Conservation (phyloP, 164 flowering plant genomes). For the Vitis riparia region DNA sequence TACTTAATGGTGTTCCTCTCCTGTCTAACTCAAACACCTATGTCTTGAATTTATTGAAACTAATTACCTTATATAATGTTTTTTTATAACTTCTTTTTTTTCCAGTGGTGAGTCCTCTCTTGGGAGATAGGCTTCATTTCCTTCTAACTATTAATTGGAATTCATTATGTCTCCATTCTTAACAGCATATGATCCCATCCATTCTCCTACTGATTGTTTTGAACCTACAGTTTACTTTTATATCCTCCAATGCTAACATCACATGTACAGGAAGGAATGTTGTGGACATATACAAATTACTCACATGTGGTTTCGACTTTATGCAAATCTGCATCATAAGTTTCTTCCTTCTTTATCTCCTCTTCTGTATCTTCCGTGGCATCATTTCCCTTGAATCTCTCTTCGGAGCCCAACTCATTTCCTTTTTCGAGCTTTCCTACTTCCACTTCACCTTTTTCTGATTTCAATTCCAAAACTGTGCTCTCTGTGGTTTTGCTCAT, state of each 20-base stretch:
- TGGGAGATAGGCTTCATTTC: no score
- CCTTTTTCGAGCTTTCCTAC: constrained; percentile 1
- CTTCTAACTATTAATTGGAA: no score
- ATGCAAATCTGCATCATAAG: not conserved
- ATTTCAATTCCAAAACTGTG: constrained; percentile 3
- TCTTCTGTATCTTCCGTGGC: not conserved
- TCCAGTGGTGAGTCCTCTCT: no score
- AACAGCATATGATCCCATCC: not conserved
- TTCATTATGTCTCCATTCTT: not conserved
- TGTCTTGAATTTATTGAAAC: no score
- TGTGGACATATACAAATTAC: not conserved
- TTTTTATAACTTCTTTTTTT: no score
- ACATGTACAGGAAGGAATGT: not conserved
- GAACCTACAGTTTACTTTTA: not conserved
- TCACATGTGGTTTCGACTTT: constrained; percentile 13
- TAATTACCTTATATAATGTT: no score
- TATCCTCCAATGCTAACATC: not conserved
- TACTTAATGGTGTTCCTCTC: no score
- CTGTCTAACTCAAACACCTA: no score
- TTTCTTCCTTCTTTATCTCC: constrained; percentile 9
- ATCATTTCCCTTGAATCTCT: constrained; percentile 7
- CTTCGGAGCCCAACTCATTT: not conserved
- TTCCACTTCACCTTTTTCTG: constrained; percentile 13
- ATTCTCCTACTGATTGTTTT: not conserved
- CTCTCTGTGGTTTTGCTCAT: not conserved